Evolutionary conservation across 495 filamentous ascomycete species (phyloP), one percentile per base, ranked within the genome.

Genomic region (Penicillium steckii): DNA sequence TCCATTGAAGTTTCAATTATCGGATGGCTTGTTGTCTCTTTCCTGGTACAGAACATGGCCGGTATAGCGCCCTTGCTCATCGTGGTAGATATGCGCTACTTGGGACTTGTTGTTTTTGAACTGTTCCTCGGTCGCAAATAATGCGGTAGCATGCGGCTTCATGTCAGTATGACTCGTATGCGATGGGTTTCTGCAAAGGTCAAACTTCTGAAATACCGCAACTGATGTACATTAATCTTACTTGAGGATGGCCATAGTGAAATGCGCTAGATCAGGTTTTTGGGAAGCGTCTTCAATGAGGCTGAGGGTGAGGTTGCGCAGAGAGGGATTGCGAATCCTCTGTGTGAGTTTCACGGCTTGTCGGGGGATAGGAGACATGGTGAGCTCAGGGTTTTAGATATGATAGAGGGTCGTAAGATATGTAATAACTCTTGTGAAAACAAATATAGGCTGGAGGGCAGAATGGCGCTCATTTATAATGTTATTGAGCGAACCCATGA

Each of bases 281-380:
- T n/a, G n/a, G n/a, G n/a, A n/a, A n/a, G n/a, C n/a, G n/a, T n/a
- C n/a, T n/a, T n/a, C n/a, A n/a, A n/a, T n/a, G n/a, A n/a, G n/a
- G n/a, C n/a, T n/a, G n/a, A n/a, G n/a, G n/a, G n/a, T n/a, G n/a
- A n/a, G n/a, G n/a, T n/a, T 56, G 19, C 53, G 53, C 41, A 56
- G 15, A 48, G 12, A 21, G 46, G 53, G 22, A 43, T 50, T 56
- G 46, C 53, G 53, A 41, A 56, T 56, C 33, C 53, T 56, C 33
- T 56, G 53, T 13, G 53, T 56, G 22, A 56, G 25, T 33, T 56
- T 56, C 24, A 56, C 46, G 22, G 43, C 40, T 41, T 56, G 46
- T 35, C 53, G 40, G 18, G 53, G 53, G 32, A 56, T 56, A 43
- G 53, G 53, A 43, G 53, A 56, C 53, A 56, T 56, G 37, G 38